Evolutionary conservation across 2,329 filamentous ascomycete genomes (phyloP).

Genomic region (Fusarium marasasianum): DNA sequence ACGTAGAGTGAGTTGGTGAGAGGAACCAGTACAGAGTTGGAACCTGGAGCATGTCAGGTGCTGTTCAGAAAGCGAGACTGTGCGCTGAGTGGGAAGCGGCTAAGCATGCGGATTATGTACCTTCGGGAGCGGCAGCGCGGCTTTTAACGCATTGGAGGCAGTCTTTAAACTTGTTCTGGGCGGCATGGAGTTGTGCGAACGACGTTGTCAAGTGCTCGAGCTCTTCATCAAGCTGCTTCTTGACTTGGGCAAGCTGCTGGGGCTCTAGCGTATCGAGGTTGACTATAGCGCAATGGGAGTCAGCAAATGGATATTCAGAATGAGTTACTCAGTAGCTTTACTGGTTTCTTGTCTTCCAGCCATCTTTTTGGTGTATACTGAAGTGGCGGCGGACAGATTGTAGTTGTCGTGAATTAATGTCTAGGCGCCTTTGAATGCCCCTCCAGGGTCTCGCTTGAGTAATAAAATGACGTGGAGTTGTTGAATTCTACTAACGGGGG

Average conservation of each 20-base stretch:
- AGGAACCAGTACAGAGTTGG: slow-evolving; percentile 82
- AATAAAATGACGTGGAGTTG: slow-evolving; percentile 47
- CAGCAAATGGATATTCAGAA: neutral
- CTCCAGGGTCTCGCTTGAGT: slow-evolving; percentile 41
- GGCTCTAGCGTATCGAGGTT: slow-evolving; percentile 79
- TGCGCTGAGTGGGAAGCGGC: neutral
- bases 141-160: slow-evolving; percentile 80
- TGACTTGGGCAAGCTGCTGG: slow-evolving; percentile 88
- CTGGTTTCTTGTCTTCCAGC: slow-evolving; percentile 49
- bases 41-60: slow-evolving; percentile 36
- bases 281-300: slow-evolving; percentile 50
- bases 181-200: slow-evolving; percentile 87
- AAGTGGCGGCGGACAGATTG: slow-evolving; percentile 7
- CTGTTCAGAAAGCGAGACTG: neutral
- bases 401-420: slow-evolving; percentile 8
- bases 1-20: slow-evolving; percentile 96
- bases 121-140: slow-evolving; percentile 45
- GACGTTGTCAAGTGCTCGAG: slow-evolving; percentile 93
- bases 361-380: slow-evolving; percentile 41
- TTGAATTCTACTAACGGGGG: slow-evolving; percentile 46
- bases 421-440: slow-evolving; percentile 23
- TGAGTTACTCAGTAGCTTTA: slow-evolving; percentile 8
- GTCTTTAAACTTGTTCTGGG: slow-evolving; percentile 91
- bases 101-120: slow-evolving; percentile 32
- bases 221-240: slow-evolving; percentile 96